A percentile compares a stretch with the other conserved stretches of the same genome.
phyloP scores from a whole-genome alignment of 139 green algal species.

The Ostreobium quekettii region DNA sequence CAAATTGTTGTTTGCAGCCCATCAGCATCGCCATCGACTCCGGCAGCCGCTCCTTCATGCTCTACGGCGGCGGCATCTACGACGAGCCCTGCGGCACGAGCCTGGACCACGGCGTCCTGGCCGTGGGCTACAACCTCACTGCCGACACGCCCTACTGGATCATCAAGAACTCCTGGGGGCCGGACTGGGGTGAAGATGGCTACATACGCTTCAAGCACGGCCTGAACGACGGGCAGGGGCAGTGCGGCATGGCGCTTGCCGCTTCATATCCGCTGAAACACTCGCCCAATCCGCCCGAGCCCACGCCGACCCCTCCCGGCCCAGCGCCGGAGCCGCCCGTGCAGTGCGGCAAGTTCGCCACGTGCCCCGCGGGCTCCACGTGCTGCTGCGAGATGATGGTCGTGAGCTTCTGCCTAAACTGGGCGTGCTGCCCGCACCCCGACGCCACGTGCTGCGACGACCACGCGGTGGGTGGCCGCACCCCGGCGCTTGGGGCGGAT shows the following conservation, averaged over 20 bases:
- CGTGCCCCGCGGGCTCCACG: no score
- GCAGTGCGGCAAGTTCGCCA: no score
- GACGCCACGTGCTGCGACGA: no score
- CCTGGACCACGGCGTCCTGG: slow-evolving; percentile 93
- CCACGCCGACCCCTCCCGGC: no score
- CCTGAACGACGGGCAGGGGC: slow-evolving; percentile 32
- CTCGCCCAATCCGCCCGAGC: no score
- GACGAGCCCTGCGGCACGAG: slow-evolving; percentile 66
- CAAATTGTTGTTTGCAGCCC: no score
- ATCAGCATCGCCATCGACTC: slow-evolving; percentile 8
- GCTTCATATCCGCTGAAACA: slow-evolving; percentile 93
- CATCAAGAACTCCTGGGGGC: slow-evolving; percentile 96
- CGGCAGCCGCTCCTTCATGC: neutral
- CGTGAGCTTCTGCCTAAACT: no score
- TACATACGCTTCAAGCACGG: slow-evolving; percentile 70
- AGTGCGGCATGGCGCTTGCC: slow-evolving; percentile 83
- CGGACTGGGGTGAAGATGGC: slow-evolving; percentile 77
- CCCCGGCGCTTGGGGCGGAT: no score
- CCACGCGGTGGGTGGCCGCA: no score
- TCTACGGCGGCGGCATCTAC: slow-evolving; percentile 23
- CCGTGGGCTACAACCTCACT: slow-evolving; percentile 82
- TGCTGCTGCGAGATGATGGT: no score
- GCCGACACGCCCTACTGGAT: slow-evolving; percentile 87
- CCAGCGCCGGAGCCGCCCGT: no score
- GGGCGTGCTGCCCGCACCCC: no score